Base-by-base conservation (phyloP, 2,329 filamentous ascomycete genomes). In the Phialophora expanda region DNA sequence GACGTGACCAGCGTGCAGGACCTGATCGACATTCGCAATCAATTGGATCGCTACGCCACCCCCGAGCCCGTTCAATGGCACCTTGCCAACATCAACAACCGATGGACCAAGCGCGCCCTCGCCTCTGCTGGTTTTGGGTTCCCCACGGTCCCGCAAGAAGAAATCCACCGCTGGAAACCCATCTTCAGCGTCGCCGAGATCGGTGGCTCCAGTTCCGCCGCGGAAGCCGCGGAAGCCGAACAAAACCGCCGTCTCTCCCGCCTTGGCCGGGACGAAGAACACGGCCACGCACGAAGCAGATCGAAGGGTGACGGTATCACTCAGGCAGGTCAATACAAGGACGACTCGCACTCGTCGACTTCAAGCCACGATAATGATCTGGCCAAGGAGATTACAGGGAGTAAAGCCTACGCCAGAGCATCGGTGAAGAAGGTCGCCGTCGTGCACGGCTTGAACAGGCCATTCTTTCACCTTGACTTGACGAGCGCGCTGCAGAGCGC, bases 121-220 rank as follows among this genome's bases (percentile, higher is more conserved):
- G 90, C 89, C 3, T 87, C 91, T 1, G 94, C 90, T 26, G 94
- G 94, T 12, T 98, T 98, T 74, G 94, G 94, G 1, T 93, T 90
- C 75, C 93, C 92, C 2, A 87, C 87, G 0, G 82, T 81, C 14
- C 77, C 76, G 6, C 80, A 78, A 62, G 76, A 74, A 14, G 83
- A 81, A 65, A 85, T 86, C 72, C 83, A 86, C 69, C 86, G 91
- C 66, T 98, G 93, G 94, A 93, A 92, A 76, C 91, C 93, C n/a
- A 93, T 98, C 70, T 98, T 97, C 83, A 93, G 88, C 74, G 92
- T 98, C 24, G 92, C 94, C 1, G 92, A 97, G 75, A 88, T 96
- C 69, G 88, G 92, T 68, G 90, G 92, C 22, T 81, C 82, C 4
- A 80, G 87, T 61, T 91, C 89, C 4, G 90, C 90, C 0, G 89